A percentile compares a stretch with the other conserved stretches of the same genome.
These are phyloP conservation scores for Alliaria petiolata DNA, from an alignment of 345 rosid species.

Conservation along the genomic window DNA sequence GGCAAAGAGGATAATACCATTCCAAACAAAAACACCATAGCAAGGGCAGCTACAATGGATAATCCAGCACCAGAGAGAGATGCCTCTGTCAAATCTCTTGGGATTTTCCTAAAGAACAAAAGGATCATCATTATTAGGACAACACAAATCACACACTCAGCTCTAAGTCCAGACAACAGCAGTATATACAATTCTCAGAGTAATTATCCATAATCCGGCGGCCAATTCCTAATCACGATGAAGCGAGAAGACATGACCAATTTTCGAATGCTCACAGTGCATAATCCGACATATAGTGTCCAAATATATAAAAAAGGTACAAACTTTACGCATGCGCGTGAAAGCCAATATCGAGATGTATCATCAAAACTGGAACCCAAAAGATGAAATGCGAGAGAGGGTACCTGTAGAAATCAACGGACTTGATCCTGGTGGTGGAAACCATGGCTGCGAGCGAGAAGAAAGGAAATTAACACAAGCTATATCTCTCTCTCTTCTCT, in stretches of 20 bases:
- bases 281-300: not conserved
- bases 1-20: constrained; percentile 47
- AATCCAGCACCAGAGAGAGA: constrained; percentile 95
- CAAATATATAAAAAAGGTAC: not conserved
- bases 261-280: not conserved
- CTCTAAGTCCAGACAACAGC: not conserved
- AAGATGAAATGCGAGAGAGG: not conserved
- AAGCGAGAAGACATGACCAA: not conserved
- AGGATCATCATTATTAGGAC: not conserved
- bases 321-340: constrained; percentile 1
- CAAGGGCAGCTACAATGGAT: constrained; percentile 79
- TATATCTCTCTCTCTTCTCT: not conserved
- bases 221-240: not conserved
- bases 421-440: constrained; percentile 56
- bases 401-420: constrained; percentile 73
- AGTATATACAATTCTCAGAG: not conserved
- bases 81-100: constrained; percentile 98
- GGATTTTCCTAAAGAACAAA: constrained; percentile 74
- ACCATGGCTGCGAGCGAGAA: constrained; percentile 42
- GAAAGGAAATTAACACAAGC: not conserved
- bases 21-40: constrained; percentile 94
- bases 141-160: not conserved
- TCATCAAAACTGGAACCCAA: not conserved
- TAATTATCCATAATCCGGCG: not conserved
- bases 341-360: not conserved